Percentiles rank a stretch among this genome's conserved stretches.
phyloP scores from a whole-genome alignment of 2,329 filamentous ascomycete species.

The Fusarium circinatum region DNA sequence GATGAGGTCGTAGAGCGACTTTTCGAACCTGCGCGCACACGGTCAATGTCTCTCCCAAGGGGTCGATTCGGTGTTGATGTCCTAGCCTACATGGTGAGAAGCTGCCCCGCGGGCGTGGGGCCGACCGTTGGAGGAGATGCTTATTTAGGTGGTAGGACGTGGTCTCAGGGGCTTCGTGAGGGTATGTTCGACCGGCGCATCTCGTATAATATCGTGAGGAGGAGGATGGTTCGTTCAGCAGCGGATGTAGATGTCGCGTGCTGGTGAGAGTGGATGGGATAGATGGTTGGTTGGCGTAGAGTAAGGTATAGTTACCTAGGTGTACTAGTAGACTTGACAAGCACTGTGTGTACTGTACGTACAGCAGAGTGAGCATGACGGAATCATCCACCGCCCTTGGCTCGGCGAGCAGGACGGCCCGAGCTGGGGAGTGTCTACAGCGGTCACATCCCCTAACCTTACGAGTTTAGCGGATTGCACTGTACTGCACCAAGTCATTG shows the following conservation, averaged over 20 bases:
- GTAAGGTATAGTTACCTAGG: background rate
- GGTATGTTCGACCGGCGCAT: constrained; percentile 33
- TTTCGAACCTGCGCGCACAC: constrained; percentile 84
- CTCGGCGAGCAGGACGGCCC: constrained; percentile 44
- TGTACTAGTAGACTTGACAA: background rate
- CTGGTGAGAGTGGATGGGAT: constrained; percentile 9
- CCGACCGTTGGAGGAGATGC: constrained; percentile 30
- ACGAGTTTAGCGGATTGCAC: constrained; percentile 12
- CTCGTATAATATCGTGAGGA: constrained; percentile 28
- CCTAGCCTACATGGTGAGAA: constrained; percentile 42
- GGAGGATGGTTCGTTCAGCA: background rate
- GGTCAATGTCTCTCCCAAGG: constrained; percentile 29
- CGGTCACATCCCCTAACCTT: constrained; percentile 4
- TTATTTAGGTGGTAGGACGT: constrained; percentile 27
- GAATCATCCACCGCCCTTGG: constrained; percentile 36
- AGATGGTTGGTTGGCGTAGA: constrained; percentile 13
- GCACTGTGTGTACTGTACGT: background rate
- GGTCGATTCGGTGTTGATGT: background rate
- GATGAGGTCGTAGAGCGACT: constrained; percentile 98
- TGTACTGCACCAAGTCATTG: background rate
- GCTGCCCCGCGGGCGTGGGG: constrained; percentile 46
- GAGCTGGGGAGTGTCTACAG: constrained; percentile 32
- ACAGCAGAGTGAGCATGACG: constrained; percentile 34
- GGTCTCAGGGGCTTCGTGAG: constrained; percentile 34
- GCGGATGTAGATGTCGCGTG: constrained; percentile 20